phyloP scores from a whole-genome alignment of 176 grass and related monocot genomes.

The Calamus simplicifolius region DNA sequence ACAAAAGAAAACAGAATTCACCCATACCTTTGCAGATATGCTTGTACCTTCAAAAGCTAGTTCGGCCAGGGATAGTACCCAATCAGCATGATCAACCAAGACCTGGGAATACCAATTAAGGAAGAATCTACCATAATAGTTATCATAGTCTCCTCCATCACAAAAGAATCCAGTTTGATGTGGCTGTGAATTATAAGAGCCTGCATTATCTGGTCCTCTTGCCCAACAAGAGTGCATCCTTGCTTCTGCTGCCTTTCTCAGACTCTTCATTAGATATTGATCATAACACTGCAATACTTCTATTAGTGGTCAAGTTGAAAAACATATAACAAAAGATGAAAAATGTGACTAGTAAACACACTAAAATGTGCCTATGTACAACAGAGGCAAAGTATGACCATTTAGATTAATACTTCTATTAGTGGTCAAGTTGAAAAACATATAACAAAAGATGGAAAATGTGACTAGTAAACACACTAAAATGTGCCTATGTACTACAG shows the following conservation, averaged over 20 bases:
- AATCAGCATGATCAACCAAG: slow-evolving; percentile 69
- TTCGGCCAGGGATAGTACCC: slow-evolving; percentile 66
- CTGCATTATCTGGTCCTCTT: slow-evolving; percentile 56
- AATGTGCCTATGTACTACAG: too few species aligned
- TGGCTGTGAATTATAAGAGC: slow-evolving; percentile 73
- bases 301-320: background rate
- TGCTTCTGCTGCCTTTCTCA: slow-evolving; percentile 63
- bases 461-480: too few species aligned
- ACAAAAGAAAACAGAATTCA: too few species aligned
- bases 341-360: too few species aligned
- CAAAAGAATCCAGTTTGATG: slow-evolving; percentile 74
- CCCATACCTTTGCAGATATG: slow-evolving; percentile 70
- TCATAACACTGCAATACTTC: slow-evolving; percentile 62
- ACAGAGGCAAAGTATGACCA: too few species aligned
- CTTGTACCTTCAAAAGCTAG: slow-evolving; percentile 63
- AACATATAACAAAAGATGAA: too few species aligned
- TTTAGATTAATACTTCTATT: slow-evolving; percentile 2
- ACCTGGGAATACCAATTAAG: slow-evolving; percentile 76
- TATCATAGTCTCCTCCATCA: slow-evolving; percentile 91
- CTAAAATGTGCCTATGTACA: too few species aligned
- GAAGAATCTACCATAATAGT: slow-evolving; percentile 88
- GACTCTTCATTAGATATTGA: slow-evolving; percentile 60
- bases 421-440: background rate
- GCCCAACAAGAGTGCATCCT: slow-evolving; percentile 66
- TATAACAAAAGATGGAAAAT: too few species aligned